Conservation (phyloP, 306 rosid species). For the Castanospermum australe region DNA sequence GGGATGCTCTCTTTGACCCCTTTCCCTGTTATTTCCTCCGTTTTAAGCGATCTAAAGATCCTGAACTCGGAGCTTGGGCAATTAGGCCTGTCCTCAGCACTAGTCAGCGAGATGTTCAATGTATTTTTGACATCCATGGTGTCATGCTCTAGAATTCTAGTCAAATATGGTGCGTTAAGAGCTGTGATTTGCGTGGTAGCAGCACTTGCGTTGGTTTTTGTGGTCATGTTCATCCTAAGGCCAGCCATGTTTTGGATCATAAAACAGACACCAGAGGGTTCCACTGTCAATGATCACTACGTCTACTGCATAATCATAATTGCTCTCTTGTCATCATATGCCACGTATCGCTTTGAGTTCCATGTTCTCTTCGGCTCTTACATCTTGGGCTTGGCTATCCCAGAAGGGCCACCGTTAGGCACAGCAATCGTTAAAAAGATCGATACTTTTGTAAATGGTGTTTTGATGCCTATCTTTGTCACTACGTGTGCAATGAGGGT, state of each 20-base stretch:
- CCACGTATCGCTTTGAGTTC: slow-evolving; percentile 24
- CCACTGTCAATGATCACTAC: slow-evolving; percentile 46
- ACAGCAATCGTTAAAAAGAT: slow-evolving; percentile 53
- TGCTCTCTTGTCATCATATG: slow-evolving; percentile 26
- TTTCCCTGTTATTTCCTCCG: slow-evolving; percentile 47
- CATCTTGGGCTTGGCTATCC: slow-evolving; percentile 61
- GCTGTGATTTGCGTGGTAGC: neutral
- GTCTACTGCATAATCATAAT: slow-evolving; percentile 35
- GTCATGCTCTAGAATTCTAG: neutral
- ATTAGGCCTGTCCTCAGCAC: slow-evolving; percentile 47
- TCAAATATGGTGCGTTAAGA: neutral
- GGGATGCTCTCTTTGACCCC: slow-evolving; percentile 35
- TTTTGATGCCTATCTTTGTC: slow-evolving; percentile 61
- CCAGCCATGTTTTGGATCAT: slow-evolving; percentile 64
- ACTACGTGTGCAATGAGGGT: slow-evolving; percentile 50
- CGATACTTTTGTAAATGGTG: slow-evolving; percentile 43
- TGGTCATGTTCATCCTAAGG: slow-evolving; percentile 35
- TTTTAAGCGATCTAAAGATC: slow-evolving; percentile 55
- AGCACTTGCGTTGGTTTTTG: neutral
- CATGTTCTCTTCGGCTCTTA: slow-evolving; percentile 47
- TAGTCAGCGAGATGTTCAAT: slow-evolving; percentile 47
- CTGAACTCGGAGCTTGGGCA: slow-evolving; percentile 69
- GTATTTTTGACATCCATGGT: neutral
- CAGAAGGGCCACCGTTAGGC: slow-evolving; percentile 78
- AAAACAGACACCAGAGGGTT: slow-evolving; percentile 63